Base-by-base conservation (phyloP, 2,329 filamentous ascomycete species). In the Tricladium varicosporioides region DNA sequence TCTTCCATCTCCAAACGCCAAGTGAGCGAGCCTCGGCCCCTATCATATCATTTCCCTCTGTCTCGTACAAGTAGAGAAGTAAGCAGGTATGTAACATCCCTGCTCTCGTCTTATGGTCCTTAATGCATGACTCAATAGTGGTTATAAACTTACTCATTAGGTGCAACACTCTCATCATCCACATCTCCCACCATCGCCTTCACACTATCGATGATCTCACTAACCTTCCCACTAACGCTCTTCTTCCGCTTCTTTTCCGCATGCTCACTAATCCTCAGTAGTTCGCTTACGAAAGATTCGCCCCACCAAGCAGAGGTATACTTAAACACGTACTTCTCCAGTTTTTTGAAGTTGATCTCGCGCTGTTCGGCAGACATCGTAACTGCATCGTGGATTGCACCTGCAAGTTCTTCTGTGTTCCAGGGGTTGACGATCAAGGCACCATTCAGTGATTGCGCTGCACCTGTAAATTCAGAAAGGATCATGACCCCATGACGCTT, bases 281-380 rank as follows among this genome's bases (percentile, higher is more conserved):
- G 81, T 74, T 97, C 93, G 11, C 84, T 83, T 51, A 97, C 92
- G 71, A 97, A 97, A 63, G 88, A 92, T 72, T 92, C 85, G 22
- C 93, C 93, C 93, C 93, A 97, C 87, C 94, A 97, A 9, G 92
- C 89, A 72, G 91, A 95, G 1, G 94, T 99, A 76, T 97, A 97
- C 77, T 96, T 97, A 75, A 92, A 93, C 58, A 97, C 91, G 70
- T 97, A 97, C 75, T 90, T 90, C 71, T 94, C 89, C 58, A 99
- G 80, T 74, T 97, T 97, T 71, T 88, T 85, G 76, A 91, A 97
- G 74, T 97, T 97, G 56, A 87, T 79, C 59, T 87, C 85, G 53
- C 92, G 86, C 75, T 94, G 89, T 74, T 96, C 92, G 15, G 92
- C 85, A 53, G 88, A 88, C 91, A 97, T 97, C 54, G 92, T 96